A percentile compares a stretch with the other conserved stretches of the same genome.
Evolutionary conservation across 2,329 filamentous ascomycete species (phyloP).

Genomic region (Stylonectria norvegica): DNA sequence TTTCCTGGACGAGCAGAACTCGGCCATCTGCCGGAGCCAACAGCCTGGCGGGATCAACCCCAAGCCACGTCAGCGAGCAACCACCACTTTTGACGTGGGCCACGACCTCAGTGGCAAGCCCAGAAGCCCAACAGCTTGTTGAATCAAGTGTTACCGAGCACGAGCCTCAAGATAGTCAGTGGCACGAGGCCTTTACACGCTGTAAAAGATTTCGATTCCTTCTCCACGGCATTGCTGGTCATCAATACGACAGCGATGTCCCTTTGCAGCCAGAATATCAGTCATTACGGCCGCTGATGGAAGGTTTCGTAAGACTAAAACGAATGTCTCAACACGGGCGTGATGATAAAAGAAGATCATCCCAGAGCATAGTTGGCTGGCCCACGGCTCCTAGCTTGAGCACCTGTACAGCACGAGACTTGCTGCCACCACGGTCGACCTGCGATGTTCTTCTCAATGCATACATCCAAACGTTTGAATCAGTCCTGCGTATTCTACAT

Average conservation of each 20-base stretch:
- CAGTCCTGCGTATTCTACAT: conserved; percentile 51
- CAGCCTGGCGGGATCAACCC: conserved; percentile 1
- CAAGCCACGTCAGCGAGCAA: too few species aligned
- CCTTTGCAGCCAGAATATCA: neutral
- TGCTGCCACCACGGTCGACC: conserved; percentile 25
- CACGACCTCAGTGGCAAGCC: conserved; percentile 1
- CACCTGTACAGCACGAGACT: neutral
- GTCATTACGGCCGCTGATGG: conserved; percentile 4
- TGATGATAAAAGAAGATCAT: conserved; percentile 3
- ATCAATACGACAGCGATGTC: neutral
- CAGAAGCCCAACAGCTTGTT: neutral
- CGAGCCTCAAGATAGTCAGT: neutral
- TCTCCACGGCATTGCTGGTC: neutral
- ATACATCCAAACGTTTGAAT: conserved; percentile 51
- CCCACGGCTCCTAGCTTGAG: neutral
- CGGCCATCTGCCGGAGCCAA: neutral
- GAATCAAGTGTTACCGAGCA: neutral
- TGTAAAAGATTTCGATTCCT: conserved; percentile 5
- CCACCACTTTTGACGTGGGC: conserved; percentile 2
- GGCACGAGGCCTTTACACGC: conserved; percentile 6
- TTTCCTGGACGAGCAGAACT: conserved; percentile 1
- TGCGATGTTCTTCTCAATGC: conserved; percentile 41
- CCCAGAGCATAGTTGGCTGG: conserved; percentile 4
- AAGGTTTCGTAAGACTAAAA: conserved; percentile 3
- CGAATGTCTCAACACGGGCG: conserved; percentile 2